Evolutionary conservation across 2,329 filamentous ascomycete species (phyloP).

Genomic region (Venturia oleaginea): DNA sequence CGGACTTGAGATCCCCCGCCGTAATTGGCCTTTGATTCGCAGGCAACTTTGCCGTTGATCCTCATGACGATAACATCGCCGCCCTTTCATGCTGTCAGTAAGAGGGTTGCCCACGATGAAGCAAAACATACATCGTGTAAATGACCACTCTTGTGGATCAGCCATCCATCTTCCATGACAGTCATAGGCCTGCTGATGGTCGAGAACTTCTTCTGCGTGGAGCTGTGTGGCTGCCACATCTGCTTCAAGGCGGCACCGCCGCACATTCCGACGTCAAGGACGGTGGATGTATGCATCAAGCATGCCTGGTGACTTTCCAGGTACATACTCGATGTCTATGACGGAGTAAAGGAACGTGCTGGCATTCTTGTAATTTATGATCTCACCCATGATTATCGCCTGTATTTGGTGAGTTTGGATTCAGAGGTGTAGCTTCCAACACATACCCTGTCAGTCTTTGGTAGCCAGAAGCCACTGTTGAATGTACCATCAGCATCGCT

Average conservation of each 20-base stretch:
- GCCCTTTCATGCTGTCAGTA: neutral
- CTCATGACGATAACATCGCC: neutral
- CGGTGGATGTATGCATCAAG: neutral
- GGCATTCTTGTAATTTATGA: constrained; percentile 8
- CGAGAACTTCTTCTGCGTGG: neutral
- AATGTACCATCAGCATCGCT: neutral
- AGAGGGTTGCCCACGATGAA: neutral
- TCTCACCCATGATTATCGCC: neutral
- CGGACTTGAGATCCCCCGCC: neutral
- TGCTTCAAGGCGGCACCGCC: neutral
- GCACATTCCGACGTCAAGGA: neutral
- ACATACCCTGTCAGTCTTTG: neutral
- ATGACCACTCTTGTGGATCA: neutral
- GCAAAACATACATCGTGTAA: neutral
- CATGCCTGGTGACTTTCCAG: neutral
- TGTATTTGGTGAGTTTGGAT: neutral
- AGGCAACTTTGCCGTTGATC: neutral
- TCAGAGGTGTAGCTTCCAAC: neutral
- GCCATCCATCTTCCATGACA: neutral
- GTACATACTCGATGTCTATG: constrained; percentile 9
- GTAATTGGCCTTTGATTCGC: constrained; percentile 10
- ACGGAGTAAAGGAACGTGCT: neutral
- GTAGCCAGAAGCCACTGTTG: constrained; percentile 4
- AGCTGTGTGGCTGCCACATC: neutral
- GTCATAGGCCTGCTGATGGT: neutral